phyloP scores from a whole-genome alignment of 768 basidiomycete species.

The Hericium coralloides region DNA sequence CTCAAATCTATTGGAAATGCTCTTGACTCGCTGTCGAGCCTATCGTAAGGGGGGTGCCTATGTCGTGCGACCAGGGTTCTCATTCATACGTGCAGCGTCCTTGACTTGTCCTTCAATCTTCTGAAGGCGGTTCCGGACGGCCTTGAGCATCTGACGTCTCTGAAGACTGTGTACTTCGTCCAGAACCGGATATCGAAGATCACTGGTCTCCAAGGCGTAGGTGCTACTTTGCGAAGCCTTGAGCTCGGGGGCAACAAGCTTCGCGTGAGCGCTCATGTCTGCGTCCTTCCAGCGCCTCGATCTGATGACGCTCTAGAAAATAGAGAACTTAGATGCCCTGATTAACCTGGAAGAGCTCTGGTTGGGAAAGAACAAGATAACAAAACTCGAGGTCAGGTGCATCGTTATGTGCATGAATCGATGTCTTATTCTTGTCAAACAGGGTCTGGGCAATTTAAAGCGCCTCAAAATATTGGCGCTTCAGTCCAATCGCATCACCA shows the following conservation, averaged over 20 bases:
- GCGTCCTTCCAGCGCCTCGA: background rate
- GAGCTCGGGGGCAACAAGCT: slow-evolving; percentile 94
- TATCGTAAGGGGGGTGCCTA: slow-evolving; percentile 38
- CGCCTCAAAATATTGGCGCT: slow-evolving; percentile 80
- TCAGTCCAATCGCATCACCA: slow-evolving; percentile 89
- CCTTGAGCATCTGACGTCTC: slow-evolving; percentile 44
- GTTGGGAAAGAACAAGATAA: slow-evolving; percentile 97
- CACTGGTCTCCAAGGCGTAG: slow-evolving; percentile 46
- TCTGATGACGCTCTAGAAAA: slow-evolving; percentile 43
- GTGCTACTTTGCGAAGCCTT: slow-evolving; percentile 60
- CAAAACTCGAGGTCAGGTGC: slow-evolving; percentile 62
- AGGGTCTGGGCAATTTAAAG: slow-evolving; percentile 66
- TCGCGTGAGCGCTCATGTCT: slow-evolving; percentile 48
- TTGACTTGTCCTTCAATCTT: slow-evolving; percentile 96
- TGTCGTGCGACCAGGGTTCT: no score
- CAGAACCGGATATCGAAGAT: slow-evolving; percentile 92
- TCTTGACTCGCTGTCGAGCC: slow-evolving; percentile 43
- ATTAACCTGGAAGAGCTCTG: slow-evolving; percentile 87
- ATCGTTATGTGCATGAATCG: background rate
- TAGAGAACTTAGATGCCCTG: slow-evolving; percentile 76
- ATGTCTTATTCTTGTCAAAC: background rate
- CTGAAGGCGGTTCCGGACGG: slow-evolving; percentile 61
- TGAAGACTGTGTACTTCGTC: slow-evolving; percentile 85
- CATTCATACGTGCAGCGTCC: slow-evolving; percentile 15
- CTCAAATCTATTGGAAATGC: slow-evolving; percentile 66